A percentile compares a stretch with the other conserved stretches of the same genome.
phyloP scores from a whole-genome alignment of 108 stramenopile genomes.

The Chaetoceros tenuissimus region DNA sequence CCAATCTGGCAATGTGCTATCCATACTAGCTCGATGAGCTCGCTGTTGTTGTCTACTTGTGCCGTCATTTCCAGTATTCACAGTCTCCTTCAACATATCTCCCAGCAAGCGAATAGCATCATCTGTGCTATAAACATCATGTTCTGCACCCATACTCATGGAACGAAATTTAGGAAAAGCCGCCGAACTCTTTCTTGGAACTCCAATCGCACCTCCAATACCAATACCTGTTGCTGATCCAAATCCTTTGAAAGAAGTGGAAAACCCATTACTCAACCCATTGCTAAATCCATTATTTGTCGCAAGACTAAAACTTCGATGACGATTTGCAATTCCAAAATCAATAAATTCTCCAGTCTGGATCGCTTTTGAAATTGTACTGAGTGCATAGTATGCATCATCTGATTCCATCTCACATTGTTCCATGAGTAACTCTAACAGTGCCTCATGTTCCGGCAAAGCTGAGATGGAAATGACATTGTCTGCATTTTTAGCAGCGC shows the following conservation, averaged over 20 bases:
- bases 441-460: slow-evolving; percentile 44
- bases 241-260: slow-evolving; percentile 15
- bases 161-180: slow-evolving; percentile 10
- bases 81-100: slow-evolving; percentile 12
- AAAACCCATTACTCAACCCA: slow-evolving; percentile 4
- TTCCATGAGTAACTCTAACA: slow-evolving; percentile 60
- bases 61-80: not conserved
- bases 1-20: not conserved
- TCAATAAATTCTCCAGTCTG: slow-evolving; percentile 17
- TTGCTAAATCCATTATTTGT: not conserved
- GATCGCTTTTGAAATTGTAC: slow-evolving; percentile 39
- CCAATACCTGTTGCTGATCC: slow-evolving; percentile 7
- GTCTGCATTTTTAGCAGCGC: not conserved
- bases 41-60: not conserved
- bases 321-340: not conserved
- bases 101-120: slow-evolving; percentile 13
- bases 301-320: not conserved
- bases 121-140: not conserved
- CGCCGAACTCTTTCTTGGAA: too few species aligned
- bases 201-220: not conserved
- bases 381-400: slow-evolving; percentile 32
- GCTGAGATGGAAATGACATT: not conserved
- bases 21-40: not conserved
- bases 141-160: slow-evolving; percentile 21
- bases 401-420: slow-evolving; percentile 44